Conservation (phyloP, 805 yeast species). For the Kodamaea jinghongensis region DNA sequence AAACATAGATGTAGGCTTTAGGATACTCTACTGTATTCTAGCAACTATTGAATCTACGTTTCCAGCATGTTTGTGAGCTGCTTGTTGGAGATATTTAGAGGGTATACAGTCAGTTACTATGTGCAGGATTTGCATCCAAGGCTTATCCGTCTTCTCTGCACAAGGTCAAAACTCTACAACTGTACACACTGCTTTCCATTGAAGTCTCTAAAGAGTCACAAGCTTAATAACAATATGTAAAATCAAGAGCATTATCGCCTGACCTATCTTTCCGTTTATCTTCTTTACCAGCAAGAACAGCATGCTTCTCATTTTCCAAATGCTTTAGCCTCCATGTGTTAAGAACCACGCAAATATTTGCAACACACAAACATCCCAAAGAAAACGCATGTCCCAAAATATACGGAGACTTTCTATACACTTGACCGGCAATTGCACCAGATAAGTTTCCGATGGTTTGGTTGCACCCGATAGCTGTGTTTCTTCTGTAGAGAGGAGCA, state of each 20-base stretch:
- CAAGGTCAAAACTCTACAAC: no score
- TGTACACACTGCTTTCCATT: no score
- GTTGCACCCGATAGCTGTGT: slow-evolving; percentile 41
- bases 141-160: no score
- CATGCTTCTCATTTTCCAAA: slow-evolving; percentile 9
- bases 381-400: slow-evolving; percentile 40
- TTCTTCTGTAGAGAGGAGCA: slow-evolving; percentile 42
- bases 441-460: slow-evolving; percentile 45
- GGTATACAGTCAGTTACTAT: no score
- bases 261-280: slow-evolving; percentile 17
- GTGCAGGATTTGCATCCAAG: no score
- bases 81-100: no score
- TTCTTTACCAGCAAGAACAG: slow-evolving; percentile 17
- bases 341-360: slow-evolving; percentile 15
- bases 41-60: no score
- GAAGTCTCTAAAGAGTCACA: no score
- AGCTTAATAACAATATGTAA: slow-evolving; percentile 15
- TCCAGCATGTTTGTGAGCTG: no score
- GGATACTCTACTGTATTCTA: no score
- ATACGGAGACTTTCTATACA: slow-evolving; percentile 40
- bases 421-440: slow-evolving; percentile 45
- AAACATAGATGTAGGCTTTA: no score
- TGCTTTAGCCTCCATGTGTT: slow-evolving; percentile 15
- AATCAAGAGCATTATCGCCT: slow-evolving; percentile 23
- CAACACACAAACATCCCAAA: slow-evolving; percentile 29